phyloP scores from a whole-genome alignment of 768 basidiomycete genomes.

The Butyriboletus loyo region DNA sequence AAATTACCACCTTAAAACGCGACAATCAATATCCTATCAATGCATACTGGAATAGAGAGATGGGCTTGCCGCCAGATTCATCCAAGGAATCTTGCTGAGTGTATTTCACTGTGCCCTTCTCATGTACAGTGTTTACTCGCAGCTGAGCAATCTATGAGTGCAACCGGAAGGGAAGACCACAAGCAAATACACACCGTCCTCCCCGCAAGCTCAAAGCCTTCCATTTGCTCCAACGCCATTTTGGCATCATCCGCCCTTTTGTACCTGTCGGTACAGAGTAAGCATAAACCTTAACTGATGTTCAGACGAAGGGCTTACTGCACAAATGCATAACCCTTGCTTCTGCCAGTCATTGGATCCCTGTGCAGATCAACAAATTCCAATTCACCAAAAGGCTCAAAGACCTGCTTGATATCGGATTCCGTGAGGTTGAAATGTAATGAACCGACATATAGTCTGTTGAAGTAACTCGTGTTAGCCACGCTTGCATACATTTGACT shows the following conservation, averaged over 20 bases:
- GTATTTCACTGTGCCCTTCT: conserved; percentile 77
- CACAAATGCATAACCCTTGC: conserved; percentile 97
- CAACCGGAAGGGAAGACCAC: conserved; percentile 13
- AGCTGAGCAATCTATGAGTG: conserved; percentile 43
- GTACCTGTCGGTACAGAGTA: conserved; percentile 50
- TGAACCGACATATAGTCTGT: conserved; percentile 93
- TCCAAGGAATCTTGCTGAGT: conserved; percentile 80
- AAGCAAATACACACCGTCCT: conserved; percentile 58
- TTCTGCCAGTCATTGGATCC: conserved; percentile 90
- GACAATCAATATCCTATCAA: conserved; percentile 9
- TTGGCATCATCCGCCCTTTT: conserved; percentile 90
- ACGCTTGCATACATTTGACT: conserved; percentile 11
- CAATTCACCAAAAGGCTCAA: conserved; percentile 97
- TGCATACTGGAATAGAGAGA: neutral
- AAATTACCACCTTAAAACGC: conserved; percentile 78
- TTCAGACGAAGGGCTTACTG: conserved; percentile 57
- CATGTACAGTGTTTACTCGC: conserved; percentile 89
- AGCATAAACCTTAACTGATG: neutral
- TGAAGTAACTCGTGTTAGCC: conserved; percentile 7
- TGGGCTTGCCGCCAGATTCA: conserved; percentile 74
- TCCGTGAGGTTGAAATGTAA: conserved; percentile 96
- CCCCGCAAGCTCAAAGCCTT: conserved; percentile 96
- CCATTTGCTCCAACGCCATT: conserved; percentile 98
- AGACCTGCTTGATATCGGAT: conserved; percentile 97
- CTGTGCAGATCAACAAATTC: conserved; percentile 98